phyloP scores from a whole-genome alignment of 116 monocot species.

The Zostera marina region DNA sequence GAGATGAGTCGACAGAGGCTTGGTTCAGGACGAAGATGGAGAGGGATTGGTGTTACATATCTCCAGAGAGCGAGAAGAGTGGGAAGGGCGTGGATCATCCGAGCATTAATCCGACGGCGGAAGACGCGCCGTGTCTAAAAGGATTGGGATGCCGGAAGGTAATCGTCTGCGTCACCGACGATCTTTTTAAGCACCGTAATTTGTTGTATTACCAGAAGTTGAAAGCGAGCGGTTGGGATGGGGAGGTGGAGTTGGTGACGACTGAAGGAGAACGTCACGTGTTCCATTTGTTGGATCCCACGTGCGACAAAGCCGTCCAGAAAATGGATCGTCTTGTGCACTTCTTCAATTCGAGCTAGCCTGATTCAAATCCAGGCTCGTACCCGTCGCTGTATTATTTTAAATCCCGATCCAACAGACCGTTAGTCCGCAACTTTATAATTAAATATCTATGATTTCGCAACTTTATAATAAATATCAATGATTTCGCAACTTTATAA shows the following conservation, averaged over 20 bases:
- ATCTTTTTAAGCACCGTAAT: constrained; percentile 1
- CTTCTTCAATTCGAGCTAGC: background rate
- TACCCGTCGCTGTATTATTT: background rate
- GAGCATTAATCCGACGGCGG: constrained; percentile 10
- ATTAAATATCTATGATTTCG: no score
- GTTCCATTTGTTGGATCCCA: constrained; percentile 7
- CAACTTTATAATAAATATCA: no score
- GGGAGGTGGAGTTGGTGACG: constrained; percentile 6
- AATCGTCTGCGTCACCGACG: constrained; percentile 6
- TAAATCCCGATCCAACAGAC: no score
- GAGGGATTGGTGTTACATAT: constrained; percentile 18
- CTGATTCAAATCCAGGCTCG: background rate
- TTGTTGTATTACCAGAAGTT: constrained; percentile 4
- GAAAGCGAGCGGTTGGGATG: constrained; percentile 7
- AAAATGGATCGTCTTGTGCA: constrained; percentile 7
- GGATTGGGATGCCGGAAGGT: constrained; percentile 7
- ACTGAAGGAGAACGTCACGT: constrained; percentile 5
- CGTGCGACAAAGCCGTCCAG: constrained; percentile 1
- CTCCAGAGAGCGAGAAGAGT: constrained; percentile 12
- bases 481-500: no score
- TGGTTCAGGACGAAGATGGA: constrained; percentile 6
- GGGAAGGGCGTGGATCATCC: constrained; percentile 13
- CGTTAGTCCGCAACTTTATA: no score
- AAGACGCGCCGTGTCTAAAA: constrained; percentile 6
- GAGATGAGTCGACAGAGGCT: constrained; percentile 5